These are phyloP conservation scores for Termitomyces sp. DNA, from an alignment of 768 basidiomycete genomes.

Conservation along the genomic window DNA sequence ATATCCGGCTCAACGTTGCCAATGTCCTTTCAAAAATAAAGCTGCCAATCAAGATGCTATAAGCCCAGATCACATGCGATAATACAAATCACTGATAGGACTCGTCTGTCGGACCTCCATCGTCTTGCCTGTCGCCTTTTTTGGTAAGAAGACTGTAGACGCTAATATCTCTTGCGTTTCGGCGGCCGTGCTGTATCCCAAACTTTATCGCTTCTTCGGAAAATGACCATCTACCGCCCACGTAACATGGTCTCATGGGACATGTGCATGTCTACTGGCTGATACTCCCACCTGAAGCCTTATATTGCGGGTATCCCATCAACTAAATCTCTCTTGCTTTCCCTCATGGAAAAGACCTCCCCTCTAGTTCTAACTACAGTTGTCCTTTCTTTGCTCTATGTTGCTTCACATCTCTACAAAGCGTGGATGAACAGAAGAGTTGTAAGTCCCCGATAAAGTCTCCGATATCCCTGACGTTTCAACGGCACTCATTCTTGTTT, in stretches of 20 bases:
- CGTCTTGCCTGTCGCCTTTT: background rate
- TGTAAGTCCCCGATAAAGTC: background rate
- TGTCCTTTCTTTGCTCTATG: conserved; percentile 1
- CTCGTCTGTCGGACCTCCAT: background rate
- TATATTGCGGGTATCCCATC: background rate
- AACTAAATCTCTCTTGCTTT: background rate
- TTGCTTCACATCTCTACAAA: background rate
- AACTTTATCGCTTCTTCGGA: background rate
- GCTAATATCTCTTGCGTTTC: background rate
- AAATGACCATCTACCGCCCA: background rate
- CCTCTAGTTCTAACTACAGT: background rate
- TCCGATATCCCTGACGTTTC: background rate
- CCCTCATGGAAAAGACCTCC: background rate
- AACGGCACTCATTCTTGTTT: background rate
- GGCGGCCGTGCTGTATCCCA: background rate
- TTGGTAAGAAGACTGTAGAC: background rate
- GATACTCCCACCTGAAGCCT: background rate
- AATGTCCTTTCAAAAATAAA: too few species aligned
- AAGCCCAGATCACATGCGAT: background rate
- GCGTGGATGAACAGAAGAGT: background rate
- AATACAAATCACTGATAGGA: too few species aligned
- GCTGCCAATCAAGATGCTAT: background rate
- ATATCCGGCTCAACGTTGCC: background rate
- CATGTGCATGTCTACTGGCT: background rate
- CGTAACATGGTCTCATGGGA: background rate